Evolutionary conservation across 805 yeast genomes (phyloP).

Genomic region (Metschnikowia noctiluminum): DNA sequence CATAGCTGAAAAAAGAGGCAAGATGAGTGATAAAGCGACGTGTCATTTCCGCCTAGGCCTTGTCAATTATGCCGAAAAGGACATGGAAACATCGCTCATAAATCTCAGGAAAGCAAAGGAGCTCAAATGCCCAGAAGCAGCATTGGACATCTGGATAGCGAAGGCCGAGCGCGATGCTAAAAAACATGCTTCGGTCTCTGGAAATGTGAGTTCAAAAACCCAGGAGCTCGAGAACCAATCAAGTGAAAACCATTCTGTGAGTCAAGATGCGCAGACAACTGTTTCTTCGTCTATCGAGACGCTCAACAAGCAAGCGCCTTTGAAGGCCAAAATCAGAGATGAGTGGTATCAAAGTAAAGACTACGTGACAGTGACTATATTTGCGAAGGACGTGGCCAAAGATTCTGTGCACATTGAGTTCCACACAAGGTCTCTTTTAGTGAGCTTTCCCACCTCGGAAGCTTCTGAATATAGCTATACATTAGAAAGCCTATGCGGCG

Average conservation of each 20-base stretch:
- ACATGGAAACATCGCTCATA: slow-evolving; percentile 37
- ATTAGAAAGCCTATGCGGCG: slow-evolving; percentile 50
- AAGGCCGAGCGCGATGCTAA: slow-evolving; percentile 34
- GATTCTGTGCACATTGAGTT: slow-evolving; percentile 44
- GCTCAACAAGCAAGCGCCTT: slow-evolving; percentile 40
- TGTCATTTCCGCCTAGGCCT: slow-evolving; percentile 50
- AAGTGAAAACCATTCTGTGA: too few species aligned
- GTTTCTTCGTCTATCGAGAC: slow-evolving; percentile 27
- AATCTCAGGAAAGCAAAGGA: slow-evolving; percentile 42
- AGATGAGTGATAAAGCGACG: slow-evolving; percentile 43
- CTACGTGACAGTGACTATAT: slow-evolving; percentile 63
- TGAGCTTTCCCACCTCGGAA: slow-evolving; percentile 46
- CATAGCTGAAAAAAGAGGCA: slow-evolving; percentile 46
- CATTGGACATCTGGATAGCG: slow-evolving; percentile 46
- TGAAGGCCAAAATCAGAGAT: slow-evolving; percentile 34
- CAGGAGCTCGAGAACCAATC: too few species aligned
- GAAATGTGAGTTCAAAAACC: too few species aligned
- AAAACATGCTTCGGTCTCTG: slow-evolving; percentile 12
- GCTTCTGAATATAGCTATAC: slow-evolving; percentile 57
- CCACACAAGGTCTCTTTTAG: slow-evolving; percentile 30
- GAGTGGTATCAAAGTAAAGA: slow-evolving; percentile 60
- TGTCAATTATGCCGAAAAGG: slow-evolving; percentile 41
- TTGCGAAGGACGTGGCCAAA: slow-evolving; percentile 60
- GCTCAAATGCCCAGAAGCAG: slow-evolving; percentile 42
- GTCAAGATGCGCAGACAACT: background rate